Evolutionary conservation across 1,139 yeast species (phyloP), one percentile per base, ranked within the genome.

Genomic region (Nakaseomyces delphensis): DNA sequence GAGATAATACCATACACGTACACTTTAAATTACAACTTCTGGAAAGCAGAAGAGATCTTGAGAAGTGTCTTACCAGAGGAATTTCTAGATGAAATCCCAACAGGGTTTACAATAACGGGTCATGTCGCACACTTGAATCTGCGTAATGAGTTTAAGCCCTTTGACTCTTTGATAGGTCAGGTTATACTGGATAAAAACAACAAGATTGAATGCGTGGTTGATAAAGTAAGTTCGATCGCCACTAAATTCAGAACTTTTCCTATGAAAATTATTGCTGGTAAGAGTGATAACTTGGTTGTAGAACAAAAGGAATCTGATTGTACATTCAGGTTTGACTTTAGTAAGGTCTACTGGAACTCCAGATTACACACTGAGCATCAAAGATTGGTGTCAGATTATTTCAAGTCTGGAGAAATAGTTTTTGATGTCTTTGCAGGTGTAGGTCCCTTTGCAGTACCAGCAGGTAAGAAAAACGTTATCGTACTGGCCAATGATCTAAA

Each of bases 371-470:
- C 96, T 0, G 99, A 93, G 57, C 99, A 93, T 62, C 93, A 80
- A 42, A 69, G 97, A 46, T 65, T 93, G 39, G 80, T 91, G 9
- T 58, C 65, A 2, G 56, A 65, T 28, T 63, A 60, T 44, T 89
- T 93, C 58, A 57, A 73, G 48, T 68, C 73, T 2, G 73, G 79
- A 9, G 83, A 82, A 47, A 83, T 85, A 2, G 85, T 93, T 0
- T 86, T 87, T 51, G 99, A 93, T 67, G 97, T 87, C 0, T 85
- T 93, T 75, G 98, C 96, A 0, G 99, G 99, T 29, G 98, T 93
- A 2, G 99, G 99, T 0, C 99, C 99, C 2, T 93, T 93, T 68
- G 93, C 95, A 1, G 77, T 91, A 0, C 99, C 99, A 0, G 96
- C 96, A 1, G 98, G 89, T 14, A 87, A 83, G 62, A 85, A 82